A percentile compares a stretch with the other conserved stretches of the same genome.
Evolutionary conservation across 768 basidiomycete genomes (phyloP).

Genomic region (Macrolepiota dolichaula): DNA sequence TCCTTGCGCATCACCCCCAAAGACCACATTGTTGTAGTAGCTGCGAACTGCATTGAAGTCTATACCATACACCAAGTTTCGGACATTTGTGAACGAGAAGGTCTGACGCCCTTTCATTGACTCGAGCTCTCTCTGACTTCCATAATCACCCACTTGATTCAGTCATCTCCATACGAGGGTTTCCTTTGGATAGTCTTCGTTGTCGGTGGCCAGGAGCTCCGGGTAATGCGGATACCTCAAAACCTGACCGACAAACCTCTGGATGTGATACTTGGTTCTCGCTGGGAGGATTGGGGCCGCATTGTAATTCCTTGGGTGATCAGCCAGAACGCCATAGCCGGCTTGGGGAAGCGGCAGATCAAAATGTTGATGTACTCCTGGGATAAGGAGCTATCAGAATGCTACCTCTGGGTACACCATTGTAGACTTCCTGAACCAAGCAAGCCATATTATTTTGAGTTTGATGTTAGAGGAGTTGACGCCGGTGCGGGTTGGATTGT

Average conservation of each 20-base stretch:
- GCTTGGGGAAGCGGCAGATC: not conserved
- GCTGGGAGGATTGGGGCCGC: not conserved
- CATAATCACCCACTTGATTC: not conserved
- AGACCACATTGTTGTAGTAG: not conserved
- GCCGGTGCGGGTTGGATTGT: not conserved
- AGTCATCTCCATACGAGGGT: not conserved
- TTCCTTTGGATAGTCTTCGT: not conserved
- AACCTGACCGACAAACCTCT: not conserved
- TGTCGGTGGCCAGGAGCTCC: not conserved
- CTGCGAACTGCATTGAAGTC: not conserved
- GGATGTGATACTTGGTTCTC: not conserved
- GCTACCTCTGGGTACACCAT: not conserved
- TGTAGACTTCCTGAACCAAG: not conserved
- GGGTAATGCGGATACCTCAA: not conserved
- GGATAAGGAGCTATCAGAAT: not conserved
- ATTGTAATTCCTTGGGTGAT: not conserved
- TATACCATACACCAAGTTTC: not conserved
- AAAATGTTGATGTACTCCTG: not conserved
- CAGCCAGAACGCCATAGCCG: not conserved
- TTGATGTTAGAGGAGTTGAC: not conserved
- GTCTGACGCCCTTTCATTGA: not conserved
- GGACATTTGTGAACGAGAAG: not conserved
- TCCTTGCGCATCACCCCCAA: not conserved
- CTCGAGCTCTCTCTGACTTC: not conserved
- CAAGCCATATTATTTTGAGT: not conserved